Evolutionary conservation across 2,329 filamentous ascomycete species (phyloP), one percentile per base, ranked within the genome.

Genomic region (Botrytis galanthina): DNA sequence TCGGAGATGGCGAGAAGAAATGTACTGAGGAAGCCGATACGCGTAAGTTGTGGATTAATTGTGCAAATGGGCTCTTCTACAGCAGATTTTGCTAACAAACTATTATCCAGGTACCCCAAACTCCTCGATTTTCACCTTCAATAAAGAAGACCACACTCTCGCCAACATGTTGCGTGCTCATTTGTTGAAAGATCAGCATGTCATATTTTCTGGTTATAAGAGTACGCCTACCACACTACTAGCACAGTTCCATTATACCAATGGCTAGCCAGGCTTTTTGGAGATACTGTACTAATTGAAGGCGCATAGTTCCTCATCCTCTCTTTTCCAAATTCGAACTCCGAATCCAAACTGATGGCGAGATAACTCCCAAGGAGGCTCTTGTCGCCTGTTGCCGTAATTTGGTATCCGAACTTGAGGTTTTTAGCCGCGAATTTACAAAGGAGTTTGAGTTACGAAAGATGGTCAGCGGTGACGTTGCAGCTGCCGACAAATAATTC

Each of bases 71-170:
- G 39, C 60, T 46, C 67, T 29, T 26, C 71, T 20, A 1, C 18
- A 18, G 37, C 51, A n/a, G n/a, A 32, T 73, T 22, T 48, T 54
- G 18, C 32, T 64, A 51, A 61, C 72, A 35, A 71, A 63, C 37
- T 74, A n/a, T 14, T 57, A 35, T 66, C 59, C 74, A 96, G 94
- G 94, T 80, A 94, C 97, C 81, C 93, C 95, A 35, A 97, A 97
- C 82, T 94, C 93, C n/a, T 93, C 94, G 16, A 93, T 98, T 83
- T 99, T 99, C 85, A 90, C 93, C 74, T 91, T 99, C 84, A 93
- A 94, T 84, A 98, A 98, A 83, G 96, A 99, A 83, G 96, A 99
- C 79, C 95, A 98, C 84, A 98, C 95, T 1, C 89, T 99, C 39
- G 96, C 92, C 79, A 98, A 99, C 83, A 87, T 99, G 73, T 88